These are phyloP conservation scores for Penicillium paxilli DNA, from an alignment of 495 filamentous ascomycete species.

Conservation along the genomic window DNA sequence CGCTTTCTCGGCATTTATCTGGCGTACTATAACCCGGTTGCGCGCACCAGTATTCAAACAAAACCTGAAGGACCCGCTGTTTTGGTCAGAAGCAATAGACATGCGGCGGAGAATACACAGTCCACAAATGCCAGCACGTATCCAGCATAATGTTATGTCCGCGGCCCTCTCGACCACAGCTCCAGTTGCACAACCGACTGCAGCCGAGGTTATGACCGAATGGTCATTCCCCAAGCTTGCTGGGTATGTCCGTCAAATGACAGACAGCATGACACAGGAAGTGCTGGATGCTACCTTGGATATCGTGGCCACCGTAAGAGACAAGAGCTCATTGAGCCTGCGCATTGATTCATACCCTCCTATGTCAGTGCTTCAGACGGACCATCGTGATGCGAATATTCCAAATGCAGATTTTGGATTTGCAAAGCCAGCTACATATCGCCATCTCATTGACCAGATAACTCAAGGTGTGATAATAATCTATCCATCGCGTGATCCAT, in stretches of 20 bases:
- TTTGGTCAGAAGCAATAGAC: constrained; percentile 37
- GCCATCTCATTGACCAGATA: constrained; percentile 18
- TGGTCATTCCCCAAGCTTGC: constrained; percentile 36
- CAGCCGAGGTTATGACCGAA: constrained; percentile 33
- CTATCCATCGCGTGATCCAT: constrained; percentile 14
- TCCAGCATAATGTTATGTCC: constrained; percentile 38
- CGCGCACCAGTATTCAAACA: constrained; percentile 33
- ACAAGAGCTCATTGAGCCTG: constrained; percentile 31
- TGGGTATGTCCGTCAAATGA: constrained; percentile 37
- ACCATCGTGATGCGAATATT: constrained; percentile 27
- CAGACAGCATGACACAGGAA: constrained; percentile 33
- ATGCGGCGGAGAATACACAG: constrained; percentile 38
- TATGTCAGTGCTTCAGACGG: constrained; percentile 23
- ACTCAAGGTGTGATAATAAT: constrained; percentile 18
- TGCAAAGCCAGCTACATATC: constrained; percentile 16
- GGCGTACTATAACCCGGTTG: constrained; percentile 32
- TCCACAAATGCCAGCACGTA: constrained; percentile 26
- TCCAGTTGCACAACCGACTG: constrained; percentile 11
- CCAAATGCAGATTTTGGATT: constrained; percentile 26
- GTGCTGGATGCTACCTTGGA: constrained; percentile 24
- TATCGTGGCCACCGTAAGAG: constrained; percentile 32
- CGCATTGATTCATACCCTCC: constrained; percentile 20
- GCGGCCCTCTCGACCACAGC: constrained; percentile 18
- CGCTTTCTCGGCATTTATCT: constrained; percentile 40
- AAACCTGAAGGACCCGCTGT: constrained; percentile 18